phyloP scores from a whole-genome alignment of 2,329 filamentous ascomycete genomes.

The Fusarium mundagurra region DNA sequence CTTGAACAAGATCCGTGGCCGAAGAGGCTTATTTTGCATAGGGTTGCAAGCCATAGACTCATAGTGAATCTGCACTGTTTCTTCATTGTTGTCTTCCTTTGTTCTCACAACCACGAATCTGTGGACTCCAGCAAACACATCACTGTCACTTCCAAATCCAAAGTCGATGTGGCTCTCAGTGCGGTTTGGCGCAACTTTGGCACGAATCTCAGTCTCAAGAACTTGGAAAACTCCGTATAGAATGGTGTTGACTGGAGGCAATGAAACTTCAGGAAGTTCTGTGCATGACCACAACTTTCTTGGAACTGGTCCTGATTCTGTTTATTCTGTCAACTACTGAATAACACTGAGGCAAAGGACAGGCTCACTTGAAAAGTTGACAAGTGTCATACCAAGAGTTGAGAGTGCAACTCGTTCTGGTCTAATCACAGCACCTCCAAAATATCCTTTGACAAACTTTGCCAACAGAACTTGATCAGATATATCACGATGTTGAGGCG shows the following conservation, averaged over 20 bases:
- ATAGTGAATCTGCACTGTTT: conserved; percentile 30
- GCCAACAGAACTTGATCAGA: conserved; percentile 44
- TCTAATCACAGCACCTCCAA: conserved; percentile 44
- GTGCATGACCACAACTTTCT: conserved; percentile 30
- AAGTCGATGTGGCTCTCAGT: conserved; percentile 44
- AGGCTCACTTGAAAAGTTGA: conserved; percentile 30
- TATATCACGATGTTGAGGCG: conserved; percentile 4
- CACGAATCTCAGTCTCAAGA: conserved; percentile 20
- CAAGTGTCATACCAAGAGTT: conserved; percentile 10
- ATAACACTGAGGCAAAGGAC: accelerated
- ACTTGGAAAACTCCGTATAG: conserved; percentile 45
- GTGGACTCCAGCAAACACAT: conserved; percentile 43
- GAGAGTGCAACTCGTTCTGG: conserved; percentile 38
- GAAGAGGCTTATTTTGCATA: conserved; percentile 23
- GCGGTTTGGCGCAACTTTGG: not conserved
- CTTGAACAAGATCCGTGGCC: conserved; percentile 14
- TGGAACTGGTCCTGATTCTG: conserved; percentile 9
- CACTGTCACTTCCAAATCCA: conserved; percentile 42
- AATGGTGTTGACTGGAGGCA: conserved; percentile 35
- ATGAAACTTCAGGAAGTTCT: conserved; percentile 23
- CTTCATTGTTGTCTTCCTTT: not conserved
- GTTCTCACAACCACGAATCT: conserved; percentile 42
- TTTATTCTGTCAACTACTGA: not conserved
- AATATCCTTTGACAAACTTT: conserved; percentile 44
- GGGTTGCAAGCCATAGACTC: conserved; percentile 44